Base-by-base conservation (phyloP, 768 basidiomycete genomes). In the Punctularia strigosozonata region DNA sequence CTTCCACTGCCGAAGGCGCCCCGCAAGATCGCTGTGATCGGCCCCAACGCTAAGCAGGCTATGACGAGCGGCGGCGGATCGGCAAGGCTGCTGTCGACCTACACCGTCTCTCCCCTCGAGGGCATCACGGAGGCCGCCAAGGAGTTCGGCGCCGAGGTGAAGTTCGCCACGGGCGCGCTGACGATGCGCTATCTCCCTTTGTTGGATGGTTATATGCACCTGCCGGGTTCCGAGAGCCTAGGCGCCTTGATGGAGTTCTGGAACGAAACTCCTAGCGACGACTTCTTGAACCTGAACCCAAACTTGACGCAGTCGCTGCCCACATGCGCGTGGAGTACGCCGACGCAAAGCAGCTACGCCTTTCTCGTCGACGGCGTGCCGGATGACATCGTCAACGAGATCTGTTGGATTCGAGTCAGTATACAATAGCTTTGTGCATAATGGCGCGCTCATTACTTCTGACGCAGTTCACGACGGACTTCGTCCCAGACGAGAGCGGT, bases 21-120 rank as follows among this genome's bases (percentile, higher is more conserved):
- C 33, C 68, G 63, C 44, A 68, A 60, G 32, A 66, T 81, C 31
- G 76, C 73, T 8, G 64, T 81, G 34, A 75, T 80, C 43, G 78
- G 77, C 0, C 73, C 75, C 3, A 78, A 80, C 51, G 73, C 70
- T 5, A 77, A 69, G 50, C 50, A 55, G 25, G 60, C 65, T 0
- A 62, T 69, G 43, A 68, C 66, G 30, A 74, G 73, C 21, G 75
- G 76, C 6, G 77, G 77, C 26, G 77, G 78, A 18, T 75, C 73
- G 7, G 77, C 77, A 2, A 55, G 59, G 2, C 58, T 80, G 17
- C 50, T 61, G 15, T 61, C 73, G 0, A 61, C 69, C 1, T 79
- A 75, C 50, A 60, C 63, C 2, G 64, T 75, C 13, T 71, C 77
- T 1, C 77, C 77, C 17, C 63, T 71, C 14, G 63, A 77, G 36